Base-by-base conservation (phyloP, 257 asterid species). In the Buddleja alternifolia region DNA sequence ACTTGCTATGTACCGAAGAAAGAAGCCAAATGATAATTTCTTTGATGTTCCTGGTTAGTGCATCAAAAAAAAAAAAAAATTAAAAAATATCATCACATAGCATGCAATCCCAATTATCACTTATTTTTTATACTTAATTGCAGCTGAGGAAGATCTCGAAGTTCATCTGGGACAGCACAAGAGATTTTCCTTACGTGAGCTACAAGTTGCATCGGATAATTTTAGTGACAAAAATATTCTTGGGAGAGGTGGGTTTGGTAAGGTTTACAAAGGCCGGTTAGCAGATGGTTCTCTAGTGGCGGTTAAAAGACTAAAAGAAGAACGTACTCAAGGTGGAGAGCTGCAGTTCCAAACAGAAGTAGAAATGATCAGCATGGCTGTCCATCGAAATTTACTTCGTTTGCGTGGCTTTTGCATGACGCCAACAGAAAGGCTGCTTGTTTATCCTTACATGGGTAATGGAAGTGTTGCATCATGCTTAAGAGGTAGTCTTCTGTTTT, bases 381-480 rank as follows among this genome's bases (percentile, higher is more conserved):
- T 88, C 57, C 98, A 93, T 77, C 83, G 90, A 10, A 90, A 93
- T 73, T 73, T 93, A 58, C 97, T 88, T 58, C 90, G 90, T 10
- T 73, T 93, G 57, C 91, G 86, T 74, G 98, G 98, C 60, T 93
- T 93, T 78, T 90, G 97, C 78, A 85, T 86, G 96, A 90, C 98
- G 4, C 90, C 96, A 0, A 90, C 95, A 0, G 98, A 93, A 78
- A 82, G 97, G 71, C 67, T 93, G 79, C 96, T 93, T 63, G 95
- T 90, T 73, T 93, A 93, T 82, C 99, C 99, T 34, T 93, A 54
- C 61, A 90, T 93, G 97, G 83, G 62, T 10, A 93, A 93, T 77
- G 96, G 99, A 69, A 93, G 96, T 83, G 96, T 93, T 54, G 95
- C 99, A 59, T 93, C 99, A 17, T 89, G 97, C 79, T 84, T 93